phyloP scores from a whole-genome alignment of 78 protist genomes.

The Isochrysis galbana region DNA sequence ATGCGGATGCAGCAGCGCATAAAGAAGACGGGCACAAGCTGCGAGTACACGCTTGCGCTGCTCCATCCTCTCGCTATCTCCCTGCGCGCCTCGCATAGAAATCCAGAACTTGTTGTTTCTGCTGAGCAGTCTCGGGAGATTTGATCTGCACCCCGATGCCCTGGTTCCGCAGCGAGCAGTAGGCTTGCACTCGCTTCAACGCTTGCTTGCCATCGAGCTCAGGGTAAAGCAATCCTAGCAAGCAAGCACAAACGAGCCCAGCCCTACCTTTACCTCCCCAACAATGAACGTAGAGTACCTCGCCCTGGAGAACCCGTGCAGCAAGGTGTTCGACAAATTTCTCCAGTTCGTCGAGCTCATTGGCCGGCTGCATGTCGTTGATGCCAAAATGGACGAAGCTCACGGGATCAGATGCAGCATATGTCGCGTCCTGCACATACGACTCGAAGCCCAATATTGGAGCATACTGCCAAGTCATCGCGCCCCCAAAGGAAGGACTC shows the following conservation, averaged over 20 bases:
- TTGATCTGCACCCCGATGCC: neutral
- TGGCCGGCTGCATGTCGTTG: neutral
- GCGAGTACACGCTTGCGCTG: no score
- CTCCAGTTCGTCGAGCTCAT: neutral
- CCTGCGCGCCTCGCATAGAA: no score
- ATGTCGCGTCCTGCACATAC: neutral
- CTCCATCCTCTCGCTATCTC: no score
- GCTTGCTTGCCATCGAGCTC: neutral
- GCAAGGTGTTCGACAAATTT: neutral
- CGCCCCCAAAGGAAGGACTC: neutral
- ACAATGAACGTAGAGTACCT: neutral
- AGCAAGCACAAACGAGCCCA: neutral
- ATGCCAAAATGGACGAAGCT: neutral
- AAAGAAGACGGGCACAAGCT: no score
- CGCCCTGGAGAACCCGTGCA: neutral
- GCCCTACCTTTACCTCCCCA: neutral
- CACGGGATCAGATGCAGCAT: neutral
- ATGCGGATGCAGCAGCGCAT: no score
- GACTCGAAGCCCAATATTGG: neutral
- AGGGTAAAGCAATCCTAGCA: neutral
- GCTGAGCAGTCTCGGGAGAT: neutral
- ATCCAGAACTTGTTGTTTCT: neutral
- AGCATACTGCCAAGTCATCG: neutral
- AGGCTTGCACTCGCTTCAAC: neutral
- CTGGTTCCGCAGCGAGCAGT: neutral